phyloP scores from a whole-genome alignment of 345 rosid species.

The Nasturtium officinale region DNA sequence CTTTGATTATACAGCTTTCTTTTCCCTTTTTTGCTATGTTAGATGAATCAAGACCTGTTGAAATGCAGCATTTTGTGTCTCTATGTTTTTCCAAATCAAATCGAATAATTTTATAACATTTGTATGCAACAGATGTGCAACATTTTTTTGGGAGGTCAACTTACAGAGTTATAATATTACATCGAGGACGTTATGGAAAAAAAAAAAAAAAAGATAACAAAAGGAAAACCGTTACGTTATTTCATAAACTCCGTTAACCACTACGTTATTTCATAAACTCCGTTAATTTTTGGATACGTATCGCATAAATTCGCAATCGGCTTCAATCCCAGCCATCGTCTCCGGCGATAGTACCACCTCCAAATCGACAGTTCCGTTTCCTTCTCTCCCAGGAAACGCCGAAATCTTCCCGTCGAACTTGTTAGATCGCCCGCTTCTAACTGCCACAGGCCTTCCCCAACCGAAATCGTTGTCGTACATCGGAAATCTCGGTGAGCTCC shows the following conservation, averaged over 20 bases:
- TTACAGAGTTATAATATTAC: constrained; percentile 35
- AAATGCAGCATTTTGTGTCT: not conserved
- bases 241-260: constrained; percentile 10
- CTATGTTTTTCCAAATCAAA: not conserved
- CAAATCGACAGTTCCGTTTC: constrained; percentile 76
- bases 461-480: constrained; percentile 96
- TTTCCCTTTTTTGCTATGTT: not conserved
- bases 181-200: not conserved
- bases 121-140: constrained; percentile 4
- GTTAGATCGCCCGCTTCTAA: constrained; percentile 83
- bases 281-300: constrained; percentile 45
- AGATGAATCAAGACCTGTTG: not conserved
- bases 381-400: constrained; percentile 88
- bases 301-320: constrained; percentile 75
- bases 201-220: not conserved
- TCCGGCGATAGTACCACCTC: constrained; percentile 84
- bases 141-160: constrained; percentile 10
- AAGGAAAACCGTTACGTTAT: constrained; percentile 27
- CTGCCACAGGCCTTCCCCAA: constrained; percentile 90
- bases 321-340: constrained; percentile 77
- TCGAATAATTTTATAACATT: not conserved
- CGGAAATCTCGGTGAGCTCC: constrained; percentile 91
- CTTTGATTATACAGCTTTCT: not conserved
- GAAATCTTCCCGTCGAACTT: constrained; percentile 98
- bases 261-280: constrained; percentile 6